These are phyloP conservation scores for Pythium dissimile DNA, from an alignment of 352 stramenopile genomes.

Conservation along the genomic window DNA sequence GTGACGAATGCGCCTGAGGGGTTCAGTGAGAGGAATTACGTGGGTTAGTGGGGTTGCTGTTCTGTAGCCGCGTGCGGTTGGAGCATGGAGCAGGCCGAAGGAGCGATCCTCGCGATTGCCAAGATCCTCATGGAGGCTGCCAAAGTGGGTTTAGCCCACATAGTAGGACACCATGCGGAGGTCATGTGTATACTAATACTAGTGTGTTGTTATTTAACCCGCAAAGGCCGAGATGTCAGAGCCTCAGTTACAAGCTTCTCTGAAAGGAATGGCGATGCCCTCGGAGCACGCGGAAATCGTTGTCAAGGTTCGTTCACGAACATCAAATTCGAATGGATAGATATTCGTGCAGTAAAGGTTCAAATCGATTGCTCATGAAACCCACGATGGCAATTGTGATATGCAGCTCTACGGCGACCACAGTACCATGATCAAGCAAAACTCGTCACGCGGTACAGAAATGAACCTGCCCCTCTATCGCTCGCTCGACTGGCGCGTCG, in stretches of 20 bases:
- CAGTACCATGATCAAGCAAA: slow-evolving; percentile 44
- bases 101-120: slow-evolving; percentile 52
- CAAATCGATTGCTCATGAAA: no score
- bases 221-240: slow-evolving; percentile 40
- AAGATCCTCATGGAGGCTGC: slow-evolving; percentile 73
- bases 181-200: not conserved
- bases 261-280: slow-evolving; percentile 47
- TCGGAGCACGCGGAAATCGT: slow-evolving; percentile 40
- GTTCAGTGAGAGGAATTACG: no score
- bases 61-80: slow-evolving; percentile 56
- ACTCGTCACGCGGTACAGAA: slow-evolving; percentile 35
- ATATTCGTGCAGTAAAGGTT: no score
- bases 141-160: slow-evolving; percentile 31
- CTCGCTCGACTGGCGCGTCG: slow-evolving; percentile 76
- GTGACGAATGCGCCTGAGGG: no score
- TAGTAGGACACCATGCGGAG: not conserved
- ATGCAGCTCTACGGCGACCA: slow-evolving; percentile 53
- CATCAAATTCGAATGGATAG: no score
- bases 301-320: slow-evolving; percentile 39
- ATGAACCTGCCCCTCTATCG: slow-evolving; percentile 52
- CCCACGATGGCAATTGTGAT: no score
- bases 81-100: slow-evolving; percentile 49
- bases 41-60: no score
- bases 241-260: slow-evolving; percentile 33
- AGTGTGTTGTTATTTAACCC: not conserved